Base-by-base conservation (phyloP, 2,329 filamentous ascomycete species). In the Dactylellina parvicollis region DNA sequence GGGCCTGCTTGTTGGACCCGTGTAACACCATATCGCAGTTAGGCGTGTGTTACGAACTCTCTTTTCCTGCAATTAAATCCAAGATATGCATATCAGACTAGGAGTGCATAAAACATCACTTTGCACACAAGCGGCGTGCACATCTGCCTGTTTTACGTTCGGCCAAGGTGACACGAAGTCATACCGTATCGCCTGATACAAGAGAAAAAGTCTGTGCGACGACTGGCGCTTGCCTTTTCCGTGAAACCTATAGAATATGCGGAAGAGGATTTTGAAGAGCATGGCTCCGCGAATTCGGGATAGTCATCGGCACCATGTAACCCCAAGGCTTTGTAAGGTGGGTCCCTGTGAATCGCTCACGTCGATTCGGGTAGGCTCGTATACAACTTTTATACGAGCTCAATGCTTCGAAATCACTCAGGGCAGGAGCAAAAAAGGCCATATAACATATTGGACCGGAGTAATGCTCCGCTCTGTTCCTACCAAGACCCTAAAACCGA, bases 141-240 rank as follows among this genome's bases (percentile, higher is more conserved):
- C 40, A 4, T 3, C 7, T 44, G n/a, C 18, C 22, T 60, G 36
- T 34, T 60, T 34, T 49, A 24, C 20, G 14, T 61, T 40, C 20
- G 16, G 38, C 20, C 44, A 22, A 42, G 67, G 67, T 72, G 52
- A 72, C 67, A 72, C 67, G 44, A 72, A 30, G 40, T 22, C n/a
- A 52, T 44, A 42, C 26, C 65, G 67, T 54, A 59, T 72, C 67
- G 67, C 67, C 64, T 65, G 67, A 65, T 57, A 54, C 67, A 50
- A 62, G 12, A 14, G n/a, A n/a, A n/a, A 47, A 65, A 47, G 34
- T 42, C 59, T 72, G 67, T 72, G 52, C 44, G 24, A 72, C 67
- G 28, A 49, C 49, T 59, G 50, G 67, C 59, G 67, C 67, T 65
- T 72, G 67, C 42, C 20, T 55, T 50, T 36, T 38, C 49, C 52